These are phyloP conservation scores for Bipolaris cookei DNA, from an alignment of 2,329 filamentous ascomycete species.

Conservation along the genomic window DNA sequence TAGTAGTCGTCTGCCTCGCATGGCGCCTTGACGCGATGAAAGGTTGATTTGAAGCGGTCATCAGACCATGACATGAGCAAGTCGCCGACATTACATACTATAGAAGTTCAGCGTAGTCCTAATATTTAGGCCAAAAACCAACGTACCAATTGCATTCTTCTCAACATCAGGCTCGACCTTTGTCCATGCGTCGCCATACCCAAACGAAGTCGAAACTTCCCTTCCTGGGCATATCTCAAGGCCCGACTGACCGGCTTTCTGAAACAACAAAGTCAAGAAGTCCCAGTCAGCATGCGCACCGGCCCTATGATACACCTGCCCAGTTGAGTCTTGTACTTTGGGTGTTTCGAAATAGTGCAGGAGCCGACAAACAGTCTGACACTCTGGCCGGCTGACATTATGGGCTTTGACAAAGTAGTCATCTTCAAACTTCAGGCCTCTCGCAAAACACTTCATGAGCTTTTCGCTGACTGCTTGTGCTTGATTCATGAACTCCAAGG, in stretches of 20 bases:
- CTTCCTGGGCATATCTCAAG: constrained; percentile 70
- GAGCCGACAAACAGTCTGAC: constrained; percentile 62
- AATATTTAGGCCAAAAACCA: no score
- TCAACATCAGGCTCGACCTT: constrained; percentile 56
- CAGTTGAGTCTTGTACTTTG: constrained; percentile 38
- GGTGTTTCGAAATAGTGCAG: constrained; percentile 61
- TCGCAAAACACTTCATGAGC: constrained; percentile 65
- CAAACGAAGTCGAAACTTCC: constrained; percentile 66
- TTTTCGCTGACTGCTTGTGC: constrained; percentile 61
- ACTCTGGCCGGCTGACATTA: constrained; percentile 55
- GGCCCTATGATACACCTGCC: constrained; percentile 62
- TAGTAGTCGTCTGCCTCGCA: constrained; percentile 62
- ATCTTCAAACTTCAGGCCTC: constrained; percentile 62
- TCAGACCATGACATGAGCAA: constrained; percentile 71
- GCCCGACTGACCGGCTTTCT: constrained; percentile 65
- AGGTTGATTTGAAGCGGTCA: constrained; percentile 70
- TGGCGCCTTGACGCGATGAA: constrained; percentile 69
- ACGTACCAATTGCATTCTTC: constrained; percentile 27
- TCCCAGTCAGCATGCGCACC: constrained; percentile 71
- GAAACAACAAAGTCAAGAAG: constrained; percentile 68
- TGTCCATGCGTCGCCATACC: constrained; percentile 66
- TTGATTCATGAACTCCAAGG: constrained; percentile 61
- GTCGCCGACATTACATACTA: constrained; percentile 71
- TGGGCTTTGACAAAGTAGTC: constrained; percentile 64
- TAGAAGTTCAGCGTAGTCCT: constrained; percentile 38